Conservation (phyloP, 345 rosid species). For the Stellera chamaejasme region DNA sequence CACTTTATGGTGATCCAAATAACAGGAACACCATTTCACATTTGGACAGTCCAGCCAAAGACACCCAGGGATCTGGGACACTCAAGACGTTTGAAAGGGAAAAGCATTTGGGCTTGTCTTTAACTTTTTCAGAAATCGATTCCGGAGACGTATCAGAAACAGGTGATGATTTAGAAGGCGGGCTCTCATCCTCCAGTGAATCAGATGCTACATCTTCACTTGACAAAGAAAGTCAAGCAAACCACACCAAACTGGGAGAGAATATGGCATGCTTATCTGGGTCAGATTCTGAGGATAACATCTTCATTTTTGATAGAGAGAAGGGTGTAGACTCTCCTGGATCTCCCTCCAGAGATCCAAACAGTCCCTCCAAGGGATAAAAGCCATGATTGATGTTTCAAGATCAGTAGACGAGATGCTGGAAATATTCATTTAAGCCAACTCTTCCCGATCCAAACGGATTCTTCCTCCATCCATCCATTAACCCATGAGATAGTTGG, state of each 20-base stretch:
- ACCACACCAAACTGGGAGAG: slow-evolving; percentile 4
- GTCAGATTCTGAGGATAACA: slow-evolving; percentile 21
- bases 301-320: slow-evolving; percentile 7
- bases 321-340: background rate
- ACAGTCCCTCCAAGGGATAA: too few species aligned
- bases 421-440: too few species aligned
- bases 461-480: too few species aligned
- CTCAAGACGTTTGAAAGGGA: slow-evolving; percentile 13
- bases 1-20: slow-evolving; percentile 68
- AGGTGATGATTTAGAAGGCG: slow-evolving; percentile 25
- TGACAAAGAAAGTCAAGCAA: slow-evolving; percentile 11
- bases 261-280: slow-evolving; percentile 16
- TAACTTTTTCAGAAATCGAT: slow-evolving; percentile 21
- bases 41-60: slow-evolving; percentile 28
- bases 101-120: slow-evolving; percentile 13
- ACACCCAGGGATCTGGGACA: slow-evolving; percentile 21
- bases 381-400: too few species aligned
- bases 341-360: too few species aligned
- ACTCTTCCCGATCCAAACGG: too few species aligned
- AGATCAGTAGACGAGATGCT: too few species aligned
- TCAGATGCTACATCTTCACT: slow-evolving; percentile 13
- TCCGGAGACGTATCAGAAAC: slow-evolving; percentile 19
- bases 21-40: slow-evolving; percentile 44
- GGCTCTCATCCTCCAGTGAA: slow-evolving; percentile 17
- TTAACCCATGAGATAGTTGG: too few species aligned